Conservation (phyloP, 768 basidiomycete species). For the Exsudoporus frostii region DNA sequence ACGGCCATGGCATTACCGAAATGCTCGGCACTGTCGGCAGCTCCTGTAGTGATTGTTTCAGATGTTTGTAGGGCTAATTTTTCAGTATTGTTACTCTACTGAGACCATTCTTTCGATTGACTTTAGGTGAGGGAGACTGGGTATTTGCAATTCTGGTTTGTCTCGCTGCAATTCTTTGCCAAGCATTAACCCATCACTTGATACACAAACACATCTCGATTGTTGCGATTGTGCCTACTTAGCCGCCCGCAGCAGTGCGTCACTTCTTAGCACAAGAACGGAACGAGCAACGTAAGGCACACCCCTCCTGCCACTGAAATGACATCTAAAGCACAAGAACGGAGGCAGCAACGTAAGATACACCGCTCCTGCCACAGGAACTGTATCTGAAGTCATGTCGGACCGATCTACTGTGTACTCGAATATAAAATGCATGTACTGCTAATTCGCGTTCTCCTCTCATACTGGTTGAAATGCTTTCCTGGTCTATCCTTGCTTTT, state of each 20-base stretch:
- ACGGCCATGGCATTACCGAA: too few species aligned
- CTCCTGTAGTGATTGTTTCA: too few species aligned
- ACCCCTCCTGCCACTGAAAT: not conserved
- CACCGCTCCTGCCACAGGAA: not conserved
- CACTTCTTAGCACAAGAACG: not conserved
- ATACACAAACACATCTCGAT: not conserved
- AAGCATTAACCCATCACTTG: not conserved
- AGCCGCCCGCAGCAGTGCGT: not conserved
- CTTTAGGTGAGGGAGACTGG: not conserved
- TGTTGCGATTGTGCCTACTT: not conserved
- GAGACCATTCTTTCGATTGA: not conserved
- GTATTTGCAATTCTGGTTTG: not conserved
- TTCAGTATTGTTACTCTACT: not conserved
- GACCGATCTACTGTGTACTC: not conserved
- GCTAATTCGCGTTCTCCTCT: not conserved
- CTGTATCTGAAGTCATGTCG: not conserved
- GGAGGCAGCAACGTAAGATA: not conserved
- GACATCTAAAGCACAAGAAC: not conserved
- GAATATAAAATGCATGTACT: slow-evolving; percentile 10
- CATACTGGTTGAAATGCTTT: not conserved
- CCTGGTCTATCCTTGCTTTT: slow-evolving; percentile 3
- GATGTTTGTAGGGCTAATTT: not conserved
- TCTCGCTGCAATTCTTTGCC: not conserved
- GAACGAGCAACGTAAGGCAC: not conserved
- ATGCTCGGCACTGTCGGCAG: too few species aligned